Base-by-base conservation (phyloP, 768 basidiomycete species). In the Tricholoma furcatifolium region DNA sequence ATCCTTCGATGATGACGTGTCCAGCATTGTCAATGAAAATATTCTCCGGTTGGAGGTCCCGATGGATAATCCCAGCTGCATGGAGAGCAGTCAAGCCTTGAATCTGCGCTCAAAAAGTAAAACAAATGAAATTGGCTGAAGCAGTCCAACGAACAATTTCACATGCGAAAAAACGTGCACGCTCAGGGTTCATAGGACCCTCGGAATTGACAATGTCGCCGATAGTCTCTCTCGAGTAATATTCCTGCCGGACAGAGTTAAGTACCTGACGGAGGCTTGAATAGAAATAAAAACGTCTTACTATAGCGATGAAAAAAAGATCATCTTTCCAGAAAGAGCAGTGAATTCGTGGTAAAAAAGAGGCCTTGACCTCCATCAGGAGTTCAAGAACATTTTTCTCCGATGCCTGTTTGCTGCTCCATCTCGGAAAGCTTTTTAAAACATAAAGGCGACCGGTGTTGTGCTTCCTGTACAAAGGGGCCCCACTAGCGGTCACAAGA, bases 11-110 rank as follows among this genome's bases (percentile, higher is more conserved):
- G 17, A 80, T 57, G 17, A 80, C 55, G 56, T 82, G 82, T 1
- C 81, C 81, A 5, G 71, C 62, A 10, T 58, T 53, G 48, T 74
- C 73, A 17, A 84, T 67, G 39, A 73, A 60, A 38, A 83, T 57
- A 47, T 72, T 75, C 23, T 70, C 72, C 1, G 81, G 80, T 11
- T 68, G 67, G 14, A 84, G 46, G 47, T 70, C 67, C 15, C 76
- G 67, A 56, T 83, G 81, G 21, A 77, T 66, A 34, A 85, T 75
- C 6, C 76, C 75, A 30, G 63, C 63, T 8, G 61, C 60, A 59
- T 83, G 81, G 6, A 85, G 64, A 44, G 65, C 62, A 9, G 67
- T 63, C 6, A 85, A 61, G 5, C 72, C 81, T 41, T 72, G 69
- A 14, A 70, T 62, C 78, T 79, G 49, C n/a, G 14, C 24, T 4